Evolutionary conservation across 495 filamentous ascomycete genomes (phyloP).

Genomic region (Aspergillus funiculosus): DNA sequence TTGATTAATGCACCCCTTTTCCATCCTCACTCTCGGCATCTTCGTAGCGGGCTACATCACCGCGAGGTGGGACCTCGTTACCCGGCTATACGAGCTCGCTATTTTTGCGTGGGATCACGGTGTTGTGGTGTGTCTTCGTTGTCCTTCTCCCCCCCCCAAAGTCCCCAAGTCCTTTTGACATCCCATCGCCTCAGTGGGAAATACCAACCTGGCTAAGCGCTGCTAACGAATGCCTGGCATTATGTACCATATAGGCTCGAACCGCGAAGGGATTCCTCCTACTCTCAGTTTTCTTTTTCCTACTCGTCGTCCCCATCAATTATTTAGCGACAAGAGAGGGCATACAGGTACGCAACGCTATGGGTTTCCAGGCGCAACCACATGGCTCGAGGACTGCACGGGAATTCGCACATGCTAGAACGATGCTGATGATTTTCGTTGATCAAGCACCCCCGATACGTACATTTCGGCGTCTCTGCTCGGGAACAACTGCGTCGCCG

Average conservation of each 20-base stretch:
- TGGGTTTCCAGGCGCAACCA: not conserved
- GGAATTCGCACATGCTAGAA: not conserved
- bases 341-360: constrained; percentile 48
- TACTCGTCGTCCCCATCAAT: constrained; percentile 68
- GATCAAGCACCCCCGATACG: constrained; percentile 74
- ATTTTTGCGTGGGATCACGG: constrained; percentile 98
- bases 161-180: not conserved
- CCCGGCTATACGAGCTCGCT: constrained; percentile 87
- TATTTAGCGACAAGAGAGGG: constrained; percentile 64
- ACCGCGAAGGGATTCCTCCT: constrained; percentile 69
- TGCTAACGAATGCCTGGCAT: not conserved
- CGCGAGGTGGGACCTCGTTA: constrained; percentile 96
- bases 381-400: not conserved
- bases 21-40: constrained; percentile 86
- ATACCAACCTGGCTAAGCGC: too few species aligned
- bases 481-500: constrained; percentile 90
- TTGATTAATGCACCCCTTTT: constrained; percentile 93
- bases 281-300: constrained; percentile 69
- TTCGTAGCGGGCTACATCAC: constrained; percentile 99
- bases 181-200: too few species aligned
- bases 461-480: constrained; percentile 80
- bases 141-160: constrained; percentile 12
- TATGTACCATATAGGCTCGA: constrained; percentile 44
- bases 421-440: not conserved
- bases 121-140: constrained; percentile 68